A percentile compares a stretch with the other conserved stretches of the same genome.
phyloP scores from a whole-genome alignment of 2,329 filamentous ascomycete genomes.

The Colletotrichum endophyticum region DNA sequence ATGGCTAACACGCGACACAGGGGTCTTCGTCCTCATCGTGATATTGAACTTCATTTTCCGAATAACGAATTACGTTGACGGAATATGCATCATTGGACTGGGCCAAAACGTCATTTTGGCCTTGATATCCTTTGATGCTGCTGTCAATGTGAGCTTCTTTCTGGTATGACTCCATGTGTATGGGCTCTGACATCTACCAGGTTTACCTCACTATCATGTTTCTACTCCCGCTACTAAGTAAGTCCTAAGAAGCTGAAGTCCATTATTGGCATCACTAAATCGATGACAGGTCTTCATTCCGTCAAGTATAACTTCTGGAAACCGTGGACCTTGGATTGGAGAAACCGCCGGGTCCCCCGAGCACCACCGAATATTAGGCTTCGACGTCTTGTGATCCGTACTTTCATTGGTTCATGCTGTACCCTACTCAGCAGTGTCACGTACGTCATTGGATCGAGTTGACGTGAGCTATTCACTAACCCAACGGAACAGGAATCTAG shows the following conservation, averaged over 20 bases:
- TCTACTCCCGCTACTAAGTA: slow-evolving; percentile 6
- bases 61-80: background rate
- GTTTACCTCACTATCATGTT: slow-evolving; percentile 13
- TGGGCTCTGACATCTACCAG: background rate
- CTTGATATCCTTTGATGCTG: slow-evolving; percentile 10
- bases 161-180: rapidly evolving
- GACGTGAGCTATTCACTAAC: background rate
- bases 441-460: background rate
- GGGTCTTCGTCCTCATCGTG: slow-evolving; percentile 5
- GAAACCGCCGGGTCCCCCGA: background rate
- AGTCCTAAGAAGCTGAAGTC: rapidly evolving
- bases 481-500: background rate
- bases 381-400: slow-evolving; percentile 4
- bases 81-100: slow-evolving; percentile 5
- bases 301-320: slow-evolving; percentile 16
- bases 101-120: background rate
- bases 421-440: slow-evolving; percentile 1
- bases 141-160: background rate
- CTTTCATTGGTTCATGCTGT: slow-evolving; percentile 13
- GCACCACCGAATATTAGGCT: slow-evolving; percentile 3
- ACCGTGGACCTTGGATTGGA: slow-evolving; percentile 16
- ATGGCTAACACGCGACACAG: background rate
- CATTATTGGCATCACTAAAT: background rate
- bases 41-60: slow-evolving; percentile 16
- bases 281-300: background rate